Evolutionary conservation across 306 rosid species (phyloP).

Genomic region (Cucurbita argyrosperma): DNA sequence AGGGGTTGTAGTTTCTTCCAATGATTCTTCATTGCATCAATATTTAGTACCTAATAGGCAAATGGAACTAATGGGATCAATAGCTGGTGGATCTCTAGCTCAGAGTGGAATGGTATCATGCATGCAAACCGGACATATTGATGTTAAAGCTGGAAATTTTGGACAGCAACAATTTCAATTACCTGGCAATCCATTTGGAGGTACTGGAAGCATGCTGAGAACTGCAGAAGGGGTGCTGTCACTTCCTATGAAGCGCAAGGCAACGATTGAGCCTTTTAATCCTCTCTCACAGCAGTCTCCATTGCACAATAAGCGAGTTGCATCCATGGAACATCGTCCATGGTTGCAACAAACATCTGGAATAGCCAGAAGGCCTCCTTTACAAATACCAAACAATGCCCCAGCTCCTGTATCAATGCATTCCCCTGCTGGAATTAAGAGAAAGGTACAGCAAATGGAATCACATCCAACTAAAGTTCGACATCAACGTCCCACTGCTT

Average conservation of each 20-base stretch:
- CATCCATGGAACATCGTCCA: constrained; percentile 44
- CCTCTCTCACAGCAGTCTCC: constrained; percentile 14
- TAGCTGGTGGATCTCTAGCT: constrained; percentile 19
- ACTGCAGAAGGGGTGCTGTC: constrained; percentile 25
- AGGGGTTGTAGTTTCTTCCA: constrained; percentile 32
- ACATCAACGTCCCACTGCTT: constrained; percentile 35
- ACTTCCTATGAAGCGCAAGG: constrained; percentile 56
- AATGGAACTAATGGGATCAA: constrained; percentile 23
- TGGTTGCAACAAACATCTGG: constrained; percentile 57
- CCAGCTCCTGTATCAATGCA: constrained; percentile 16
- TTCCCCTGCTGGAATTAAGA: constrained; percentile 29
- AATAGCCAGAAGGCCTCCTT: constrained; percentile 20
- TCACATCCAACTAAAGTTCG: constrained; percentile 36
- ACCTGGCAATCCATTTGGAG: constrained; percentile 24
- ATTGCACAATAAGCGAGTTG: constrained; percentile 39
- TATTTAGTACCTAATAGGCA: constrained; percentile 19
- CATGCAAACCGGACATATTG: constrained; percentile 30
- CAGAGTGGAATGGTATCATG: constrained; percentile 24
- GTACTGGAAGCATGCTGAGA: constrained; percentile 19
- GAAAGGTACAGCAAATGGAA: constrained; percentile 39
- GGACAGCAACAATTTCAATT: constrained; percentile 19
- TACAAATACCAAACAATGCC: constrained; percentile 25
- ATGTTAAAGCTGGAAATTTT: constrained; percentile 7
- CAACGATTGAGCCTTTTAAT: constrained; percentile 23
- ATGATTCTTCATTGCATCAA: constrained; percentile 26